Base-by-base conservation (phyloP, 1,284 basidiomycete species). In the Laetiporus sulphureus region DNA sequence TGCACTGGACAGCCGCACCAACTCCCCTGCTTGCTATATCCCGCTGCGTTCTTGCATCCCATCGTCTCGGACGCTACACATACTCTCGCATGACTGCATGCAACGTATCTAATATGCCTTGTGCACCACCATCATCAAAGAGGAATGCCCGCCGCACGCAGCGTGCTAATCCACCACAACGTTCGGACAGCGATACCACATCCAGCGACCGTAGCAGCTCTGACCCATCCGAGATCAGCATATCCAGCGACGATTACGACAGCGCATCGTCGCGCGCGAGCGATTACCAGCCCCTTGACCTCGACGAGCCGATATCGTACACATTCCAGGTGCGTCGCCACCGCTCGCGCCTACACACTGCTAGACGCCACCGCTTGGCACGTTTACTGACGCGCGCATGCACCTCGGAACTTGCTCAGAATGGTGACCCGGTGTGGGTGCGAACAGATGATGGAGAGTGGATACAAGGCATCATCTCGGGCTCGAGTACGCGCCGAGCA, bases 271-370 rank as follows among this genome's bases (percentile, higher is more conserved):
- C 40, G 27, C 39, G n/a, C 4, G 4, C 39, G 20, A 38, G 21
- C n/a, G 34, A 40, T 11, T 49, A 44, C 25, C 42, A 43, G 12
- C 42, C 45, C 2, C 42, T 45, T 11, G 51, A 53, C 22, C 44
- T 53, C n/a, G 51, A 53, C 32, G 51, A 53, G 20, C 43, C 51
- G 1, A 39, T 53, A 23, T 18, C 33, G 21, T 50, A 44, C 27
- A 18, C 16, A 5, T 53, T 53, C 32, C 42, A 46, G 38, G 51
- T 50, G 21, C 36, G 51, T 36, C 11, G 20, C 10, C 3, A 4
- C 8, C 7, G 12, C 13, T 19, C 2, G n/a, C n/a, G n/a, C 12
- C 3, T 23, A 31, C 27, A 23, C 33, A 25, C 36, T 27, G 8
- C 25, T 7, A 27, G 7, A 13, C 25, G 7, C 8, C 7, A 7